Base-by-base conservation (phyloP, 371 early-diverging fungal genomes). In the Fennellomyces sp. region DNA sequence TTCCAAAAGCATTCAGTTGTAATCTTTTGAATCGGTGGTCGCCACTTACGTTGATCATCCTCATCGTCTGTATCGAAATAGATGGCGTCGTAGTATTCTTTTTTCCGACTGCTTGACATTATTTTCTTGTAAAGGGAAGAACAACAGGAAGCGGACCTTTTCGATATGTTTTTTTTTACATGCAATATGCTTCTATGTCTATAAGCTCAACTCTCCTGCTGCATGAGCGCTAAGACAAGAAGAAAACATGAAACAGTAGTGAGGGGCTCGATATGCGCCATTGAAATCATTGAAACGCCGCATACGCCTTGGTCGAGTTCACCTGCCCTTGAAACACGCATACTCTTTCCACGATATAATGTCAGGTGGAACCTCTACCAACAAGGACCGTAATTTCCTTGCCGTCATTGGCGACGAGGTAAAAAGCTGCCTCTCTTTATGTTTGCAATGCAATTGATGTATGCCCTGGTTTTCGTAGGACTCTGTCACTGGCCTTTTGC, bases 331-430 rank as follows among this genome's bases (percentile, higher is more conserved):
- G 51, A 50, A 50, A 45, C 45, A 45, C 45, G 8, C 10, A 21
- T 51, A 28, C 29, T 30, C 25, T 48, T 48, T 48, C 6, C 21
- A 15, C 5, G 26, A 28, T 19, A 45, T 19, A 41, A 78, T 78
- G 79, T 72, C 79, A 27, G 69, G 68, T 56, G 67, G 55, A 51
- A 83, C 72, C 35, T 55, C 75, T 50, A 52, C 70, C 51, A 75
- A 80, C 49, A 76, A 89, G 74, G 93, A 94, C 65, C 86, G 98
- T 52, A 88, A 88, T 31, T 89, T 97, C 53, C 89, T 98, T 73
- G 96, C 95, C 26, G 91, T 95, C 47, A 95, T 98, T 64, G 99
- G 99, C 60, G 99, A 97, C 73, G 98, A 98, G 85, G 95, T 92
- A 72, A 28, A 23, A 28, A 6, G 48, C 23, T 33, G n/a, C 28